phyloP scores from a whole-genome alignment of 2,329 filamentous ascomycete species.

The Colletotrichum sojae region DNA sequence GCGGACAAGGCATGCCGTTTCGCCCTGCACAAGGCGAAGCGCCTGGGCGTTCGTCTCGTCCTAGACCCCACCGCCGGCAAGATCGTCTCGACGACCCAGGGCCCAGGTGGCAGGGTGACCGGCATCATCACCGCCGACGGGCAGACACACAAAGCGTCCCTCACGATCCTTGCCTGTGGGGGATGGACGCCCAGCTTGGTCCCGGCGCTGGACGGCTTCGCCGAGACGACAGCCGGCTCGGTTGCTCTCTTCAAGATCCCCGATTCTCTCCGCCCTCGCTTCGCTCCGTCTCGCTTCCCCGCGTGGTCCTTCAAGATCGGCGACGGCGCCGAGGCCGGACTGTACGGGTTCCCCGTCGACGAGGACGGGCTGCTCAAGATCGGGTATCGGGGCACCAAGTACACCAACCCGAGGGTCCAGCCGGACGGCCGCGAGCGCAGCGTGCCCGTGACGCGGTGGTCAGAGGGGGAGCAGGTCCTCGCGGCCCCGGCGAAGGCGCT shows the following conservation, averaged over 20 bases:
- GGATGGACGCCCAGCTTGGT: conserved; percentile 60
- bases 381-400: conserved; percentile 66
- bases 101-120: background rate
- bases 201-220: conserved; percentile 55
- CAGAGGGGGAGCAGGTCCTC: conserved; percentile 42
- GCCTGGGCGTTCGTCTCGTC: conserved; percentile 57
- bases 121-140: conserved; percentile 57
- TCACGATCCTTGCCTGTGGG: conserved; percentile 58
- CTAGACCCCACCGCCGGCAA: conserved; percentile 50
- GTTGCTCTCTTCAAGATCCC: conserved; percentile 62
- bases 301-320: conserved; percentile 57
- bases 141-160: conserved; percentile 47
- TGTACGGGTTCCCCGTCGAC: conserved; percentile 64
- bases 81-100: conserved; percentile 47
- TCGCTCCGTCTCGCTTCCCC: conserved; percentile 60
- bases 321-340: conserved; percentile 52
- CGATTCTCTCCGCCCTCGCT: conserved; percentile 54
- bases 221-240: conserved; percentile 64
- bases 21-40: conserved; percentile 57
- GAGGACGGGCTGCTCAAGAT: conserved; percentile 62
- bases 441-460: conserved; percentile 57
- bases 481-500: conserved; percentile 48
- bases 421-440: conserved; percentile 55
- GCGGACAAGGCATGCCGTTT: conserved; percentile 62
- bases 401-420: conserved; percentile 58